A percentile compares a stretch with the other conserved stretches of the same genome.
Evolutionary conservation across 2,329 filamentous ascomycete genomes (phyloP).

Genomic region (Macrophomina tecta): DNA sequence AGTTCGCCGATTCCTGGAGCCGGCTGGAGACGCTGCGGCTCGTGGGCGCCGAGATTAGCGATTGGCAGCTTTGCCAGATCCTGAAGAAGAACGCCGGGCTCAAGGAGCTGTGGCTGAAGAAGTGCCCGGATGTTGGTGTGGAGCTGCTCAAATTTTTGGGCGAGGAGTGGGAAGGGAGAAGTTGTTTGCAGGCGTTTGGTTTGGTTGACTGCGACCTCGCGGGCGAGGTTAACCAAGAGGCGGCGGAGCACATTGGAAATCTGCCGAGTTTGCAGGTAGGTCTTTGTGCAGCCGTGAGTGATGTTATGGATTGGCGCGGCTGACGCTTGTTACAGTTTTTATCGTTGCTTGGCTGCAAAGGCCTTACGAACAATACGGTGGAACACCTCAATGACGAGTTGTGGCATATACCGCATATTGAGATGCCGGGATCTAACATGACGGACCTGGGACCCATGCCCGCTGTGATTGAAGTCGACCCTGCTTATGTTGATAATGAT

Average conservation of each 20-base stretch:
- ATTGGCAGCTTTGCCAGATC: slow-evolving; percentile 32
- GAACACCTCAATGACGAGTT: slow-evolving; percentile 34
- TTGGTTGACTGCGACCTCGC: slow-evolving; percentile 34
- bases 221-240: slow-evolving; percentile 34
- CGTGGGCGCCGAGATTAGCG: slow-evolving; percentile 35
- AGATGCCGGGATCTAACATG: slow-evolving; percentile 24
- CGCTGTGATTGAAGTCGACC: slow-evolving; percentile 42
- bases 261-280: slow-evolving; percentile 36
- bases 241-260: slow-evolving; percentile 32
- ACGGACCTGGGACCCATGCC: slow-evolving; percentile 25
- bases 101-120: slow-evolving; percentile 35
- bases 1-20: slow-evolving; percentile 25
- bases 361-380: slow-evolving; percentile 33
- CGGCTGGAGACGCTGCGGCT: slow-evolving; percentile 35
- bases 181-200: slow-evolving; percentile 32
- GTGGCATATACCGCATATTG: slow-evolving; percentile 38
- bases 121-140: slow-evolving; percentile 32
- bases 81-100: slow-evolving; percentile 32
- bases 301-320: background rate
- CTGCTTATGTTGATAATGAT: slow-evolving; percentile 33
- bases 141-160: slow-evolving; percentile 35
- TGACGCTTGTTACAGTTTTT: slow-evolving; percentile 35
- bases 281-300: background rate
- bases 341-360: slow-evolving; percentile 38
- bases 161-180: slow-evolving; percentile 33